Base-by-base conservation (phyloP, 176 grass and related monocot species). In the Oryza punctata region DNA sequence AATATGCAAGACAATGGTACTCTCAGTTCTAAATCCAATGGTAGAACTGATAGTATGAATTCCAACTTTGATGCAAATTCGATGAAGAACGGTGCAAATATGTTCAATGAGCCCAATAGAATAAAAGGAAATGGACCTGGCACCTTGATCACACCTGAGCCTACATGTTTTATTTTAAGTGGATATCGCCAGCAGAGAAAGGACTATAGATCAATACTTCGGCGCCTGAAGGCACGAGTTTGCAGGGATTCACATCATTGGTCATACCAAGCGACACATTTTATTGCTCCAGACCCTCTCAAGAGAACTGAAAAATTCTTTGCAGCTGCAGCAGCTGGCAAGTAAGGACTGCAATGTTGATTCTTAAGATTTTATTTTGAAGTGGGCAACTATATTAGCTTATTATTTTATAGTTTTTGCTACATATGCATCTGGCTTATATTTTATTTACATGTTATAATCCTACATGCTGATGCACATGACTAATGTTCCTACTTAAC, bases 281-380 rank as follows among this genome's bases (percentile, higher is more conserved):
- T 97, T 72, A 81, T 97, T 21, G 61, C 80, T 66, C 88, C 84
- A 3, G 82, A 86, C 16, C 92, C 91, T 32, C 78, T 98, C 60
- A 90, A 80, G 72, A 90, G 92, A 88, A 98, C 91, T 27, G 95
- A 98, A 49, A 95, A 98, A 82, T 95, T 98, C 82, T 98, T 98
- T 72, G 92, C 95, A 85, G 89, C 95, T 32, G 89, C 92, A 69
- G 90, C 95, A 43, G 82, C 89, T 66, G 95, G 95, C 88, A 95
- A 89, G 95, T 95, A 86, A 64, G 60, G 41, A 81, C 15, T 49
- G 3, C 44, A 44, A 23, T 81, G 10, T 19, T 30, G 28, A 49
- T 28, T 72, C 18, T 37, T 14, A 10, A 70, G 15, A 69, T 47
- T 52, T n/a, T 28, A 68, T 76, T 68, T 77, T 32, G 65, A 12